Conservation (phyloP, 495 filamentous ascomycete species). For the Xylona heveae region DNA sequence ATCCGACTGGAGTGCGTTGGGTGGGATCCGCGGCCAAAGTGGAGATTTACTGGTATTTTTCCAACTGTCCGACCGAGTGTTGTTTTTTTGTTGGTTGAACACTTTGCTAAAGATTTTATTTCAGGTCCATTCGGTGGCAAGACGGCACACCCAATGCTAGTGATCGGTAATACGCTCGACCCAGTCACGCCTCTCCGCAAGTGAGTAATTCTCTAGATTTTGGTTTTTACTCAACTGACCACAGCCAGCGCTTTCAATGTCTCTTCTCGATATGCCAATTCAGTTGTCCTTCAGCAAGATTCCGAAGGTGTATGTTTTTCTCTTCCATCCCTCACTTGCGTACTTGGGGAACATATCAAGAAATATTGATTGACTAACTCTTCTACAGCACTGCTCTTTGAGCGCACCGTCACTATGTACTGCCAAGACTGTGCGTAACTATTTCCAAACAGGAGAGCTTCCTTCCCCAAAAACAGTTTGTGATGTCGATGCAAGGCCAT, state of each 20-base stretch:
- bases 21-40: constrained; percentile 33
- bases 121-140: constrained; percentile 1
- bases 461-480: constrained; percentile 4
- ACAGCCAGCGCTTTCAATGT: too few species aligned
- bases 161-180: constrained; percentile 1
- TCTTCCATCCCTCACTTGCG: too few species aligned
- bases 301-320: too few species aligned
- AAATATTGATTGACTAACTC: constrained; percentile 6
- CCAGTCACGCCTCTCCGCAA: constrained; percentile 1
- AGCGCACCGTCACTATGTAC: constrained; percentile 8
- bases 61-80: neutral
- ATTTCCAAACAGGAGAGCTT: constrained; percentile 10
- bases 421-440: constrained; percentile 4
- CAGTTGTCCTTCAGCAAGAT: neutral
- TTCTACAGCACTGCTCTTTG: constrained; percentile 7
- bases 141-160: neutral
- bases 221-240: too few species aligned
- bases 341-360: too few species aligned
- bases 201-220: neutral
- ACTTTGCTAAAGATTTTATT: too few species aligned
- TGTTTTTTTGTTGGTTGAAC: neutral
- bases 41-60: constrained; percentile 20
- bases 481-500: neutral
- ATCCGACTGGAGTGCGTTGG: constrained; percentile 33
- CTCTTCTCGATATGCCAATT: too few species aligned